Percentiles rank a stretch among this genome's conserved stretches.
phyloP scores from a whole-genome alignment of 2,329 filamentous ascomycete species.

The Fusarium sp. region DNA sequence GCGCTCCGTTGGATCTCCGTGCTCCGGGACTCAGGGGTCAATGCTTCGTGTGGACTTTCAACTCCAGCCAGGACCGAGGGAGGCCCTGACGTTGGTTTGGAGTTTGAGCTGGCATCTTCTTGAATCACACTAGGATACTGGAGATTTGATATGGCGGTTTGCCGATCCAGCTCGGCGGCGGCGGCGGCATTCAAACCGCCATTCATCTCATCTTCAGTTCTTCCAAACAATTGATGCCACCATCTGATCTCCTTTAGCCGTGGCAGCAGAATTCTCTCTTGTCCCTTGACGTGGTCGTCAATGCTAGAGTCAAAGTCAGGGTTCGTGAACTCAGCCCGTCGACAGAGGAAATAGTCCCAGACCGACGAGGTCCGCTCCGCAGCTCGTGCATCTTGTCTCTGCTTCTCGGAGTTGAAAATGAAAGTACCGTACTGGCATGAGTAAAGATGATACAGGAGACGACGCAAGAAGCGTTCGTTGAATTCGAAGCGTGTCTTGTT shows the following conservation, averaged over 20 bases:
- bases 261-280: constrained; percentile 86
- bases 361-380: constrained; percentile 82
- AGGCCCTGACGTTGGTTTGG: constrained; percentile 51
- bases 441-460: constrained; percentile 91
- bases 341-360: constrained; percentile 93
- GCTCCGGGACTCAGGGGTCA: constrained; percentile 54
- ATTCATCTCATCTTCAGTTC: constrained; percentile 94
- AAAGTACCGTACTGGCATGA: constrained; percentile 98
- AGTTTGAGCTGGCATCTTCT: constrained; percentile 46
- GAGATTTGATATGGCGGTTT: constrained; percentile 50
- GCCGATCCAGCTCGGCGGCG: constrained; percentile 57
- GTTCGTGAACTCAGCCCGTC: constrained; percentile 84
- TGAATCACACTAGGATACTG: constrained; percentile 44
- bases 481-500: constrained; percentile 92
- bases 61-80: constrained; percentile 67
- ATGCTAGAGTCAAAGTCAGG: constrained; percentile 76
- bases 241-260: constrained; percentile 81
- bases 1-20: constrained; percentile 54
- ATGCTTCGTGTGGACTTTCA: constrained; percentile 64
- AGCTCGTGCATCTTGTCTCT: constrained; percentile 75
- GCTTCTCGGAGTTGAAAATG: constrained; percentile 92
- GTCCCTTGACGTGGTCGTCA: constrained; percentile 81
- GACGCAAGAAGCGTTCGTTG: constrained; percentile 90
- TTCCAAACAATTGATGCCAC: constrained; percentile 91
- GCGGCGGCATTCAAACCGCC: constrained; percentile 65